Evolutionary conservation across 257 asterid species (phyloP).

Genomic region (Plectranthus barbatus): DNA sequence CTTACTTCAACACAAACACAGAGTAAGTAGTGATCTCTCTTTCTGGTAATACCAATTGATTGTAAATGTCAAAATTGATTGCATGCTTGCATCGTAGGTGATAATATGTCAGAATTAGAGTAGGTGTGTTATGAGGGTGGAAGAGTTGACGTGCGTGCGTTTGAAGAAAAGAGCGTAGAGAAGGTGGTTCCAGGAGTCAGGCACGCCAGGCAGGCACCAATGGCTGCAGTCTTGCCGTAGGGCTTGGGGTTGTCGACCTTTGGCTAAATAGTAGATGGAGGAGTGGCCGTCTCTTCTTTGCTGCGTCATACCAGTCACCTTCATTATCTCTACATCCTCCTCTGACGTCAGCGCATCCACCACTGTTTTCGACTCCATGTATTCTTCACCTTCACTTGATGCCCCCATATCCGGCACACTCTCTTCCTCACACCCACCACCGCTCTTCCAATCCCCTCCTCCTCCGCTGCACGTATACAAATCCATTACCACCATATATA

Average conservation of each 20-base stretch:
- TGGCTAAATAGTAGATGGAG: conserved; percentile 61
- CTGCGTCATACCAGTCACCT: conserved; percentile 60
- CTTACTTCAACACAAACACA: too few species aligned
- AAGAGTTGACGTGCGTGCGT: too few species aligned
- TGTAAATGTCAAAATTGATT: too few species aligned
- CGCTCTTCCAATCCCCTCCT: conserved; percentile 83
- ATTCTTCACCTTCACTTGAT: conserved; percentile 10
- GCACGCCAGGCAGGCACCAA: conserved; percentile 97
- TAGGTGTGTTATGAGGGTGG: too few species aligned
- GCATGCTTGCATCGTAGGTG: too few species aligned
- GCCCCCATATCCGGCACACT: conserved; percentile 47
- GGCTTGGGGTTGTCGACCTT: conserved; percentile 37
- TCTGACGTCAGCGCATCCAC: conserved; percentile 30
- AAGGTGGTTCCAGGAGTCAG: conserved; percentile 91
- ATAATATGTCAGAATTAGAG: not conserved
- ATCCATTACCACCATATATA: too few species aligned
- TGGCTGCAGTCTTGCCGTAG: conserved; percentile 94
- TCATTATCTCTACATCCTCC: conserved; percentile 37
- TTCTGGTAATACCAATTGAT: too few species aligned
- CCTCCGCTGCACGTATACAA: conserved; percentile 36
- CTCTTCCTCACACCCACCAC: conserved; percentile 83
- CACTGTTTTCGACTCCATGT: conserved; percentile 33
- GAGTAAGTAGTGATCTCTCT: too few species aligned
- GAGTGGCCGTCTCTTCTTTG: conserved; percentile 79
- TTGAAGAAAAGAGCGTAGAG: conserved; percentile 55